A percentile compares a stretch with the other conserved stretches of the same genome.
These are phyloP conservation scores for Carex arenaria DNA, from an alignment of 202 grass and related monocot genomes.

Conservation along the genomic window DNA sequence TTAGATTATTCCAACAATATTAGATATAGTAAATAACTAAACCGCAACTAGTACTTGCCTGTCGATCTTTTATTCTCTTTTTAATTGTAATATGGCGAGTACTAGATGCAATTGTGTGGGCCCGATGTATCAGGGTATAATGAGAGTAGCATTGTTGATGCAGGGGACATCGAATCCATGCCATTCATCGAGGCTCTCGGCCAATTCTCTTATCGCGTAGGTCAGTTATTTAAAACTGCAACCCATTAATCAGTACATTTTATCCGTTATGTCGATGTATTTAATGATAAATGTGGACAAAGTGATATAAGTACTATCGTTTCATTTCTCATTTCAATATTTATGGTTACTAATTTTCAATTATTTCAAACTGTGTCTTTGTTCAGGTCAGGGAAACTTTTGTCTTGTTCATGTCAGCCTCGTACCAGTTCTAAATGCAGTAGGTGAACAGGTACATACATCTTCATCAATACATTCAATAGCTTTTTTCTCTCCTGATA, in stretches of 20 bases:
- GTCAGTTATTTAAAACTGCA: constrained; percentile 36
- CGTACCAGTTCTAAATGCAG: constrained; percentile 91
- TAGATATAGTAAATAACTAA: not conserved
- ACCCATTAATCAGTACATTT: not conserved
- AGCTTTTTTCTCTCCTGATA: not conserved
- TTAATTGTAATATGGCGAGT: not conserved
- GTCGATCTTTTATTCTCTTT: not conserved
- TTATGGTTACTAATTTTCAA: constrained; percentile 12
- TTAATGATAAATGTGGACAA: not conserved
- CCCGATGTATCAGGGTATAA: constrained; percentile 47
- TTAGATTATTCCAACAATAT: constrained; percentile 22
- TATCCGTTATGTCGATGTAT: not conserved
- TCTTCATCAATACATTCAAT: constrained; percentile 3
- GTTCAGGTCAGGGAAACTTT: constrained; percentile 75
- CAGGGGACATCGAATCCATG: constrained; percentile 99
- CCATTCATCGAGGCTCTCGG: constrained; percentile 91
- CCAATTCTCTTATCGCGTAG: constrained; percentile 91
- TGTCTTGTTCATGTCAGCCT: constrained; percentile 97
- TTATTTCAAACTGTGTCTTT: constrained; percentile 18
- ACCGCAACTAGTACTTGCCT: not conserved
- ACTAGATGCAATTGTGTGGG: constrained; percentile 34
- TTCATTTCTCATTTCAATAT: constrained; percentile 19
- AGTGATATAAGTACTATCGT: constrained; percentile 3
- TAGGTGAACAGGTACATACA: constrained; percentile 85
- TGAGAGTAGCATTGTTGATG: constrained; percentile 65